These are phyloP conservation scores for Abortiporus biennis DNA, from an alignment of 1,284 basidiomycete species.

Conservation along the genomic window DNA sequence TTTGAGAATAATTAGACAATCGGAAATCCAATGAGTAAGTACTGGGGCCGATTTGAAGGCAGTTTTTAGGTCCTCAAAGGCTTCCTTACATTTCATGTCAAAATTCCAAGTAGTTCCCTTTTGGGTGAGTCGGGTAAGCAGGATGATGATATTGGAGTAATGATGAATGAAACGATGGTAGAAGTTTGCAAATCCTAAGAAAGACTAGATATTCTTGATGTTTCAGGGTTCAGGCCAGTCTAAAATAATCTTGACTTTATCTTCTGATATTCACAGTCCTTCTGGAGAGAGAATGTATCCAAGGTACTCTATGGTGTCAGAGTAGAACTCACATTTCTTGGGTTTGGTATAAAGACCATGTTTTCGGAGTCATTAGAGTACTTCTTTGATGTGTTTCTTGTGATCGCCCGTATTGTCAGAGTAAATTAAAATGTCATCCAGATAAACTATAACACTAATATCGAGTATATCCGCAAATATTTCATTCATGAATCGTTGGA, in stretches of 20 bases:
- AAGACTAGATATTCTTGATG: constrained; percentile 24
- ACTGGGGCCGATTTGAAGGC: constrained; percentile 24
- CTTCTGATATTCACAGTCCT: constrained; percentile 28
- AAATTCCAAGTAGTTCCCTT: constrained; percentile 9
- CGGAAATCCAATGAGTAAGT: constrained; percentile 26
- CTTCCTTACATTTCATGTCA: not conserved
- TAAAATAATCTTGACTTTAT: constrained; percentile 28
- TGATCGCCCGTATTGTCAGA: constrained; percentile 15
- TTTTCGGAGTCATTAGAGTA: constrained; percentile 23
- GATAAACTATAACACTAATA: constrained; percentile 18
- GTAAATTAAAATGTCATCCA: constrained; percentile 24
- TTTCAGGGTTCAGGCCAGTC: constrained; percentile 29
- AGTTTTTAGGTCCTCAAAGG: constrained; percentile 24
- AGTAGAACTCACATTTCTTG: constrained; percentile 32
- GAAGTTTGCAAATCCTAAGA: constrained; percentile 30
- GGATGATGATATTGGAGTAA: constrained; percentile 26
- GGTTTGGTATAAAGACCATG: constrained; percentile 25
- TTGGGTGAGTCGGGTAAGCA: constrained; percentile 23
- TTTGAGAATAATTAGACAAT: constrained; percentile 16
- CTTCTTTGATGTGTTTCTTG: constrained; percentile 15
- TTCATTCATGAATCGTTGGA: constrained; percentile 18
- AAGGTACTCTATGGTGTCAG: constrained; percentile 28
- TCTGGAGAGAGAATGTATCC: constrained; percentile 27
- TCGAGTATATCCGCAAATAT: constrained; percentile 20
- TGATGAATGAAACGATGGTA: constrained; percentile 28